A percentile compares a stretch with the other conserved stretches of the same genome.
These are phyloP conservation scores for Yamadazyma blattariae DNA, from an alignment of 1,139 yeast species.

Conservation along the genomic window DNA sequence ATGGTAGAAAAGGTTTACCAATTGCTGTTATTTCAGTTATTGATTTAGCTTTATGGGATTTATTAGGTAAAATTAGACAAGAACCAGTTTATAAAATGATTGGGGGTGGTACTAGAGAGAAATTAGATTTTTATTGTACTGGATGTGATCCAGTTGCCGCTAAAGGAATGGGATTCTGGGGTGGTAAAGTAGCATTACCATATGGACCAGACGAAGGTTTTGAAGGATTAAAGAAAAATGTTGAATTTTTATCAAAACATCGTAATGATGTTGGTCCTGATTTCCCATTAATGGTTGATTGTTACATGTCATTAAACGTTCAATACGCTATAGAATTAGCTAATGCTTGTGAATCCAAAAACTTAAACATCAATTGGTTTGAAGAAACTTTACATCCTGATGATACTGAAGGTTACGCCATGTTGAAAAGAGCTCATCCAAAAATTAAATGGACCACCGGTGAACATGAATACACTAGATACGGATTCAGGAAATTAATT, in stretches of 20 bases:
- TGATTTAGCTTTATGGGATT: slow-evolving; percentile 49
- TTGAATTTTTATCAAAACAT: slow-evolving; percentile 41
- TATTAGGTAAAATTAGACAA: slow-evolving; percentile 43
- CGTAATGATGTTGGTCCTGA: slow-evolving; percentile 46
- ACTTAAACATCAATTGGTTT: slow-evolving; percentile 48
- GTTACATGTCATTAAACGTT: slow-evolving; percentile 49
- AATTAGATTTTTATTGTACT: slow-evolving; percentile 45
- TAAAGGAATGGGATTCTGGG: slow-evolving; percentile 47
- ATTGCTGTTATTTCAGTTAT: slow-evolving; percentile 45
- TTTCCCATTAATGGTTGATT: slow-evolving; percentile 50
- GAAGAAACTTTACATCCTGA: slow-evolving; percentile 52
- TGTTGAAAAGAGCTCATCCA: slow-evolving; percentile 44
- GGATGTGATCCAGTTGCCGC: slow-evolving; percentile 47
- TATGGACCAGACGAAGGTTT: slow-evolving; percentile 50
- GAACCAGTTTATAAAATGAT: slow-evolving; percentile 51
- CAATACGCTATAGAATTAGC: slow-evolving; percentile 45
- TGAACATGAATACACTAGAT: slow-evolving; percentile 49
- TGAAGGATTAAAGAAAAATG: slow-evolving; percentile 41
- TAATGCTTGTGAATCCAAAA: slow-evolving; percentile 32
- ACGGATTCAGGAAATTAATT: slow-evolving; percentile 47
- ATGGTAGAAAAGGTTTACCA: slow-evolving; percentile 48
- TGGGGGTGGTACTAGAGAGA: slow-evolving; percentile 47
- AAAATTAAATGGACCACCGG: slow-evolving; percentile 48
- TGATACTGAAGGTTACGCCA: slow-evolving; percentile 44
- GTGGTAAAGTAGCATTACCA: slow-evolving; percentile 50